Base-by-base conservation (phyloP, 2,329 filamentous ascomycete species). In the Diaporthe batatas region DNA sequence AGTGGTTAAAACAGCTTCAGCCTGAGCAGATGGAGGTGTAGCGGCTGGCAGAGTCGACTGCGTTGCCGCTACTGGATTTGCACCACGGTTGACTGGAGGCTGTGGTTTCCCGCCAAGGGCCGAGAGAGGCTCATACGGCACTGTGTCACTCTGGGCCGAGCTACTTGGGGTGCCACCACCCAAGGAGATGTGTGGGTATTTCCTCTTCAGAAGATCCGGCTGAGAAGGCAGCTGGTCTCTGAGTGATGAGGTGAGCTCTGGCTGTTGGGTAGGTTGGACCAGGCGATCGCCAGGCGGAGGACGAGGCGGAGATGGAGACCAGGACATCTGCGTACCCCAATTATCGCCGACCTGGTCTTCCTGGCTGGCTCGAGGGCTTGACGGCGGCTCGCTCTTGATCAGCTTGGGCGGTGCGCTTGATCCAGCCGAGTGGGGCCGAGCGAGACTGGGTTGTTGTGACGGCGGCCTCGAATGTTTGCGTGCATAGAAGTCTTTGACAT, bases 1-100 rank as follows among this genome's bases (percentile, higher is more conserved):
- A 25, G 79, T 81, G 73, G 77, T 80, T 34, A 80, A 79, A 21
- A 57, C 23, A 8, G 79, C 75, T 34, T 75, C 73, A 23, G 78
- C 64, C 59, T 82, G 81, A 10, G 80, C 80, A 21, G 81, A 82
- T 18, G 80, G 79, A 23, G 81, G 80, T 11, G 81, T 82, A 47
- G 77, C 74, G 32, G 77, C 75, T 44, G 74, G 57, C 23, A 18
- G 68, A 11, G 21, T n/a, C 25, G 64, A 71, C 23, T 32, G 47
- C 47, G 51, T 58, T 36, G 64, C 57, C 29, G 70, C 25, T 21
- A 55, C 29, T 53, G n/a, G 76, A 25, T 75, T 55, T 57, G 74
- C 72, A 65, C 73, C 58, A 59, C 77, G 79, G 44, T 79, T 79
- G 69, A 78, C 68, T 32, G 78, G 68, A 16, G 76, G 53, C n/a